These are phyloP conservation scores for Trypanosoma congolense DNA, from an alignment of 208 protist species.

Conservation along the genomic window DNA sequence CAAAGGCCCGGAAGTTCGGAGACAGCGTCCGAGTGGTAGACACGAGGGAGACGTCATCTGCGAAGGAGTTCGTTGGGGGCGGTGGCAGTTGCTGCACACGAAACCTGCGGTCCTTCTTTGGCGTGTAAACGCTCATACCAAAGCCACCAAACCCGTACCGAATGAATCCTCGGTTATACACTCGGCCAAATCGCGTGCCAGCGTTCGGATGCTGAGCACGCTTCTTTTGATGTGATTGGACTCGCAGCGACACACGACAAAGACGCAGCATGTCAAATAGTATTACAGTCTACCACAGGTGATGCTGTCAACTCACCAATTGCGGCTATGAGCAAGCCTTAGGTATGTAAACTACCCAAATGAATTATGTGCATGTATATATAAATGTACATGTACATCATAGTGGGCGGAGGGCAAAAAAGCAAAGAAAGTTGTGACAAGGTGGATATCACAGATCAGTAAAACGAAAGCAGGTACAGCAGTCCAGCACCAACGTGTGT, in stretches of 20 bases:
- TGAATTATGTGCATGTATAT: too few relatives aligned
- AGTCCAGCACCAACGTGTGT: too few relatives aligned
- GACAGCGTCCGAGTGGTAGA: slow-evolving; percentile 72
- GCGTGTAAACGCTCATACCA: slow-evolving; percentile 84
- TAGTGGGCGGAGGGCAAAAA: too few relatives aligned
- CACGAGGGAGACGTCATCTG: slow-evolving; percentile 39
- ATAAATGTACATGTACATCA: too few relatives aligned
- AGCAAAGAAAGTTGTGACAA: too few relatives aligned
- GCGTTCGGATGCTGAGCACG: slow-evolving; percentile 77
- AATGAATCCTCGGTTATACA: slow-evolving; percentile 85
- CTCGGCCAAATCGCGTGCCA: slow-evolving; percentile 81
- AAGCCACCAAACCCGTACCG: slow-evolving; percentile 87
- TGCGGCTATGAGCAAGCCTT: too few relatives aligned
- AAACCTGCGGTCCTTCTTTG: slow-evolving; percentile 80
- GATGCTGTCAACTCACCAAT: too few relatives aligned
- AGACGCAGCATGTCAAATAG: slow-evolving; percentile 53
- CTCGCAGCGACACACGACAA: slow-evolving; percentile 39
- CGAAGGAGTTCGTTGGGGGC: slow-evolving; percentile 19
- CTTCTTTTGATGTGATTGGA: slow-evolving; percentile 85
- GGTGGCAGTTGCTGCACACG: slow-evolving; percentile 24
- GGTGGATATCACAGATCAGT: too few relatives aligned
- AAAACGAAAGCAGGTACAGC: too few relatives aligned
- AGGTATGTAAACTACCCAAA: too few relatives aligned
- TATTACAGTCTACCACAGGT: too few relatives aligned
- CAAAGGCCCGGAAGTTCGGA: slow-evolving; percentile 80